These are phyloP conservation scores for Phlyctochytrium arcticum DNA, from an alignment of 192 early-diverging fungal genomes.

Conservation along the genomic window DNA sequence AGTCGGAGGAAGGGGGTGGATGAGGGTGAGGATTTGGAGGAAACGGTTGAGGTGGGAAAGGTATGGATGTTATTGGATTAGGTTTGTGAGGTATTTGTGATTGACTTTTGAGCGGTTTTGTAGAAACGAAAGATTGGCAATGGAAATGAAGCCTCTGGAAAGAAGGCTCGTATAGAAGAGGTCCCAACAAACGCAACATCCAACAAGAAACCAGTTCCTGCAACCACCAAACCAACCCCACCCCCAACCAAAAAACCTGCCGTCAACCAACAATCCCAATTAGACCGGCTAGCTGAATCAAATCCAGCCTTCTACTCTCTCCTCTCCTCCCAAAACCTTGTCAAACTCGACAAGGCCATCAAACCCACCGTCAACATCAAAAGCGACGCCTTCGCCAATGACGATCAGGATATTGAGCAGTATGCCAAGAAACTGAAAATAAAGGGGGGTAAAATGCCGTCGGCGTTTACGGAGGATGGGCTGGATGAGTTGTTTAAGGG, in stretches of 20 bases:
- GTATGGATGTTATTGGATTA: no score
- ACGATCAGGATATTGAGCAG: constrained; percentile 27
- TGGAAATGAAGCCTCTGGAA: no score
- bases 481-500: constrained; percentile 24
- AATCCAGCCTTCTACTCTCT: constrained; percentile 28
- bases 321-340: constrained; percentile 15
- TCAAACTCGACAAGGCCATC: constrained; percentile 7
- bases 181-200: not conserved
- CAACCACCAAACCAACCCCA: not conserved
- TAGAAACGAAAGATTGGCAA: no score
- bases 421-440: constrained; percentile 32
- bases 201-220: no score
- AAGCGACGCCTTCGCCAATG: constrained; percentile 14
- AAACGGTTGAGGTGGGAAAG: no score
- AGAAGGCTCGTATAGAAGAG: not conserved
- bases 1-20: constrained; percentile 8
- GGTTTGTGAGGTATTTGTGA: no score
- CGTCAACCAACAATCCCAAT: constrained; percentile 12
- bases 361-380: no score
- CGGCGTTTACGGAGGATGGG: constrained; percentile 29
- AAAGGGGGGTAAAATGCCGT: constrained; percentile 27
- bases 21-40: not conserved
- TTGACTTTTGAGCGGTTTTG: no score
- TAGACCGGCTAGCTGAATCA: constrained; percentile 16
- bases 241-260: not conserved